Conservation (phyloP, 768 basidiomycete species). For the Lyophyllum decastes region DNA sequence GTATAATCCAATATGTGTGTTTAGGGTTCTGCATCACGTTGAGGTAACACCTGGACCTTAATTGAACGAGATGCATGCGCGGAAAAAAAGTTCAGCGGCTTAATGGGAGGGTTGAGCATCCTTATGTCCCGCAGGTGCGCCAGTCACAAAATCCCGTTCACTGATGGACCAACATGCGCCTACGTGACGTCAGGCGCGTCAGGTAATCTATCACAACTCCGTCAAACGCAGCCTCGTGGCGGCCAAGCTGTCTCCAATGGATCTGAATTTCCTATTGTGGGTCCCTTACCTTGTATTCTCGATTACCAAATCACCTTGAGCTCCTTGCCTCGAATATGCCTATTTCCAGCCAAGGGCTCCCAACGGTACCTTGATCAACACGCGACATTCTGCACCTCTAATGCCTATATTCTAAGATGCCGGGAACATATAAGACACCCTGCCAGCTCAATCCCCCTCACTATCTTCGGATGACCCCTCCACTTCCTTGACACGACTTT, state of each 20-base stretch:
- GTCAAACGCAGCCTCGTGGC: slow-evolving; percentile 9
- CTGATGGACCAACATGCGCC: slow-evolving; percentile 14
- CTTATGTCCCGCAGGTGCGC: no score
- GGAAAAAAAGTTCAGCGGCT: neutral
- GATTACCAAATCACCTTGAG: neutral
- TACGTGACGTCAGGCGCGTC: neutral
- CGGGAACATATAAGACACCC: neutral
- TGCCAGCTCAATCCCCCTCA: neutral
- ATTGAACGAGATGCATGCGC: neutral
- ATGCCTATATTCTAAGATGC: neutral
- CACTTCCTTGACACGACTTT: neutral
- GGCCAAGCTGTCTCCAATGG: neutral
- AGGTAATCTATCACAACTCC: neutral
- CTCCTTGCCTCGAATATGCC: neutral
- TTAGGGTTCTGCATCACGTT: neutral
- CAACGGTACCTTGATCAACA: slow-evolving; percentile 10
- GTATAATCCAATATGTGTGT: neutral
- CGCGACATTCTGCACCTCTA: neutral
- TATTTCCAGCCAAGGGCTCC: neutral
- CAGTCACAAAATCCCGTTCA: neutral
- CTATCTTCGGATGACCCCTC: neutral
- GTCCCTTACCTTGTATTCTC: slow-evolving; percentile 9
- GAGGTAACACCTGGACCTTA: neutral
- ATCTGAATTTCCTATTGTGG: slow-evolving; percentile 6
- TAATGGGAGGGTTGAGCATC: neutral